These are phyloP conservation scores for Wallemia hederae DNA, from an alignment of 1,284 basidiomycete genomes.

Conservation along the genomic window DNA sequence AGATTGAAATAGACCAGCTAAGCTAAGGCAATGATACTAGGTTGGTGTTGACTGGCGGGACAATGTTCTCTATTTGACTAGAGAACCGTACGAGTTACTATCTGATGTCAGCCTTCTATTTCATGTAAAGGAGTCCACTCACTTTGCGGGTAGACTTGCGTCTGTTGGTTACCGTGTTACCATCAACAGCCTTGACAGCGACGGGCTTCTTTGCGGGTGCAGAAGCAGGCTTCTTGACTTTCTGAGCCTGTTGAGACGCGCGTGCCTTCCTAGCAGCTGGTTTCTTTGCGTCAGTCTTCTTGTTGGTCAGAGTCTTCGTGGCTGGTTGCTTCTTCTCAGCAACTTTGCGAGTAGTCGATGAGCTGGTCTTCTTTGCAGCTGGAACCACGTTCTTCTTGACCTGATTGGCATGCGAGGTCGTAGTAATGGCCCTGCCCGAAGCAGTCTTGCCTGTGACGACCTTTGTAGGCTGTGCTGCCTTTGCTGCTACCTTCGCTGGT, in stretches of 20 bases:
- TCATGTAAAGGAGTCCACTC: neutral
- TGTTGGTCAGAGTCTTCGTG: neutral
- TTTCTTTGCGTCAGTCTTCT: neutral
- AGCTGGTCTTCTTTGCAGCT: neutral
- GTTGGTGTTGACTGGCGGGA: neutral
- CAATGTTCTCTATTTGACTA: neutral
- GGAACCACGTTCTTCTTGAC: neutral
- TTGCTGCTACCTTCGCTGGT: too few relatives aligned
- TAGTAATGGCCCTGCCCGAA: neutral
- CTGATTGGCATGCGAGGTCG: neutral
- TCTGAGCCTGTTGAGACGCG: too few relatives aligned
- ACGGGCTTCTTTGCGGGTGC: neutral
- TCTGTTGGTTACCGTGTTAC: neutral
- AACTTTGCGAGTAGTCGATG: neutral
- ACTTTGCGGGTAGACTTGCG: neutral
- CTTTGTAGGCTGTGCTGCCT: too few relatives aligned
- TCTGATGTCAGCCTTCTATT: neutral
- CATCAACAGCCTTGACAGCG: neutral
- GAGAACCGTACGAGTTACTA: neutral
- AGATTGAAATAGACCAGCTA: neutral
- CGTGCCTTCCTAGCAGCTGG: too few relatives aligned
- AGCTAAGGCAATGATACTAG: neutral
- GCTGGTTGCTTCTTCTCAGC: neutral
- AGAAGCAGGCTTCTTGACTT: too few relatives aligned
- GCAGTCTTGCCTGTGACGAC: neutral